These are phyloP conservation scores for Penicillium sp. DNA, from an alignment of 2,329 filamentous ascomycete species.

Conservation along the genomic window DNA sequence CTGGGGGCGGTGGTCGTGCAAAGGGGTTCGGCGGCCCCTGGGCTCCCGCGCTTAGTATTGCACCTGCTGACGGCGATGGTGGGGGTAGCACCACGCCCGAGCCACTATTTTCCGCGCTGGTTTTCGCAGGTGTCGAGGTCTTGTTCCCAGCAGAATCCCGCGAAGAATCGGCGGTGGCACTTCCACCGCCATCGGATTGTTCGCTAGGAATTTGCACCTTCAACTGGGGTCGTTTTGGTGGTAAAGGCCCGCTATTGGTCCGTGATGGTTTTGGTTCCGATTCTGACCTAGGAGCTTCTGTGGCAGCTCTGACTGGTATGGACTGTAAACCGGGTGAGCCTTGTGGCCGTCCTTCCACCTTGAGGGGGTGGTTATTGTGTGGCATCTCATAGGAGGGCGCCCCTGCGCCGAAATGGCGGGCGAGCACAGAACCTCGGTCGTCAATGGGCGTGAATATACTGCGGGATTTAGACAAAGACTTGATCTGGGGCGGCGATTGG, in stretches of 20 bases:
- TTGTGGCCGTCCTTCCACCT: constrained; percentile 34
- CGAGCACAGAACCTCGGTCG: constrained; percentile 83
- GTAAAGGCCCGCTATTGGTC: constrained; percentile 71
- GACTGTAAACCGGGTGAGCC: constrained; percentile 60
- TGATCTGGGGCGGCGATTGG: constrained; percentile 57
- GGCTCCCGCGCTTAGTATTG: constrained; percentile 85
- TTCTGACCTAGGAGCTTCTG: constrained; percentile 48
- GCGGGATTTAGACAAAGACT: constrained; percentile 71
- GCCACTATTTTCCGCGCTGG: constrained; percentile 57
- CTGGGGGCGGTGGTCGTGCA: constrained; percentile 79
- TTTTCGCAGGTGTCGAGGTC: constrained; percentile 60
- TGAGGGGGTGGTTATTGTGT: constrained; percentile 44
- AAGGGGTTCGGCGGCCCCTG: constrained; percentile 94
- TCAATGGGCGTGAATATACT: constrained; percentile 99
- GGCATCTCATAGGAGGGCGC: constrained; percentile 55
- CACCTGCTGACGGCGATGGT: constrained; percentile 84
- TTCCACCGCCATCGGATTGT: constrained; percentile 71
- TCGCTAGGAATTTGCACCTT: constrained; percentile 96
- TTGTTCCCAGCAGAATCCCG: constrained; percentile 63
- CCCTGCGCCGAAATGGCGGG: constrained; percentile 74
- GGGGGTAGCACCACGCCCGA: constrained; percentile 81
- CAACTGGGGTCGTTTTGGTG: constrained; percentile 74
- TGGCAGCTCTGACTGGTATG: constrained; percentile 56
- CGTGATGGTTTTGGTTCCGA: constrained; percentile 72
- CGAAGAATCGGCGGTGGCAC: constrained; percentile 71